phyloP scores from a whole-genome alignment of 83 land plant species.

The Diphasiastrum complanatum region DNA sequence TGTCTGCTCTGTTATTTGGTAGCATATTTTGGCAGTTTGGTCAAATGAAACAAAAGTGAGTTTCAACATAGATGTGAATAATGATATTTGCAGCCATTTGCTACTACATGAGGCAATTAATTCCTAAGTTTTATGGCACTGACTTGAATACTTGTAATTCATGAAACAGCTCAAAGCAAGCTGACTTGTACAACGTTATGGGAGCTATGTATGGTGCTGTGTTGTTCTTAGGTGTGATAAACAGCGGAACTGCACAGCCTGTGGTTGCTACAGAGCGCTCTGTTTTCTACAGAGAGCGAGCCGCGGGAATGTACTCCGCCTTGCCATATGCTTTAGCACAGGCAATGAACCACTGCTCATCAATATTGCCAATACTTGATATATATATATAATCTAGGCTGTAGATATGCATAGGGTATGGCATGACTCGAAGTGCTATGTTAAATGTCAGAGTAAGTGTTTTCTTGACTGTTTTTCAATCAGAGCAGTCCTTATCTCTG shows the following conservation, averaged over 20 bases:
- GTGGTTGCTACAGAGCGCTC: background rate
- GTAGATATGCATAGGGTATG: too few relatives aligned
- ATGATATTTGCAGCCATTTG: too few relatives aligned
- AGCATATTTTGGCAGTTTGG: background rate
- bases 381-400: too few relatives aligned
- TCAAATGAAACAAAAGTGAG: background rate
- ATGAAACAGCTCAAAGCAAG: background rate
- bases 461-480: too few relatives aligned
- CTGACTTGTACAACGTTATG: background rate
- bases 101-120: background rate
- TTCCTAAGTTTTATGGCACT: background rate
- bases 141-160: background rate
- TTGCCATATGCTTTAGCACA: background rate
- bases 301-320: too few relatives aligned
- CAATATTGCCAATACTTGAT: too few relatives aligned
- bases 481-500: too few relatives aligned
- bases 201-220: slow-evolving; percentile 1
- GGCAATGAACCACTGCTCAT: too few relatives aligned
- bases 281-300: slow-evolving; percentile 2
- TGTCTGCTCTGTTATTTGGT: background rate
- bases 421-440: too few relatives aligned
- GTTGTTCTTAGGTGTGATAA: background rate
- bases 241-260: background rate
- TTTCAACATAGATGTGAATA: too few relatives aligned
- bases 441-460: too few relatives aligned